Evolutionary conservation across 176 grass and related monocot species (phyloP), one percentile per base, ranked within the genome.

Genomic region (Tillandsia fasciculata): DNA sequence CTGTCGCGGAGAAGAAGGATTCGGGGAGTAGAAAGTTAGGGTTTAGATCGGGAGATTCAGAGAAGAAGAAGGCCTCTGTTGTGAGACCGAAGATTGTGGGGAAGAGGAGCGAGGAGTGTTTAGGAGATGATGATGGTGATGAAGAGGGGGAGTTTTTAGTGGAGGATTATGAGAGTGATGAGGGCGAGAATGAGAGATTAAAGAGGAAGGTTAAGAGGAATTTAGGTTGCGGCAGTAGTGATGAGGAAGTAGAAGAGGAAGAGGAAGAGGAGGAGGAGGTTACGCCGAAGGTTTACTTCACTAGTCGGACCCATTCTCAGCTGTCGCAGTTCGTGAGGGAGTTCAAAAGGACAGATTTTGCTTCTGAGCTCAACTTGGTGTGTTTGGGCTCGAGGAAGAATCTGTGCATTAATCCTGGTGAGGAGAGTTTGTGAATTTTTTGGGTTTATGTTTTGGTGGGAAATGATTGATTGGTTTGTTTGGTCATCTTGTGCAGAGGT

Each of bases 371-470:
- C 53, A 87, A 72, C 69, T 68, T 78, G 2, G 79, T 81, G 64
- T 92, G 86, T 79, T 87, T 96, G 76, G 93, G 88, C 17, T 96
- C 93, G 49, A 96, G 93, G 79, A 96, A 90, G 77, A 96, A 92
- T 48, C 10, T 96, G 11, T 92, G 93, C 70, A 81, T 83, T 53
- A 96, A 96, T 77, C 73, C 70, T 29, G 83, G 88, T 96, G 50
- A 84, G 74, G 12, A n/a, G 48, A 8, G 4, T n/a, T 78, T 79
- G 11, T 58, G 10, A 18, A 51, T 74, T 24, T 61, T 52, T 51
- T 74, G 51, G 4, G 26, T 50, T 51, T 64, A 2, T 4, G 2
- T 1, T 54, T 14, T 48, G 48, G 69, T 78, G 28, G 71, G 78
- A 1, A 8, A 58, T 10, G 23, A 74, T 7, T 22, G 17, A 24